phyloP scores from a whole-genome alignment of 1,139 yeast species.

The Kodamaea alishanica region DNA sequence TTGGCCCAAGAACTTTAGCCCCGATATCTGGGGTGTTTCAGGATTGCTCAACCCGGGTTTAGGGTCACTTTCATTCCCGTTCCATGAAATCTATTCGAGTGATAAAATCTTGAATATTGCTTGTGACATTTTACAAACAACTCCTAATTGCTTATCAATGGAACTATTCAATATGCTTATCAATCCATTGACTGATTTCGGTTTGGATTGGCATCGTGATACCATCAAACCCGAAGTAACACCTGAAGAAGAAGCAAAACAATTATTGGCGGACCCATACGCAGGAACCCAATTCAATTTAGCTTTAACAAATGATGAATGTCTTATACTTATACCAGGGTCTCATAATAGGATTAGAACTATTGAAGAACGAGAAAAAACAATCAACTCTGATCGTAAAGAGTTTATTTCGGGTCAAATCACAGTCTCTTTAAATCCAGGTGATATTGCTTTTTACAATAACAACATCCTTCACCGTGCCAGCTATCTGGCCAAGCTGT shows the following conservation, averaged over 20 bases:
- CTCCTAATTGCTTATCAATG: constrained; percentile 39
- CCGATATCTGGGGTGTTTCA: constrained; percentile 56
- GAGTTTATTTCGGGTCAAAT: constrained; percentile 41
- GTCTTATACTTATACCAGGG: constrained; percentile 51
- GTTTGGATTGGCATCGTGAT: constrained; percentile 57
- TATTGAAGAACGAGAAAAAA: constrained; percentile 43
- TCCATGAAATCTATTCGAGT: constrained; percentile 45
- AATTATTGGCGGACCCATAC: constrained; percentile 37
- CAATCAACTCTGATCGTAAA: constrained; percentile 33
- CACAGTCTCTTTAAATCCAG: constrained; percentile 46
- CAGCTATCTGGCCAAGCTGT: constrained; percentile 36
- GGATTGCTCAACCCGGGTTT: constrained; percentile 52
- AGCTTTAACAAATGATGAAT: constrained; percentile 48
- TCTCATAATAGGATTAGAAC: constrained; percentile 50
- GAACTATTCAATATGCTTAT: constrained; percentile 56
- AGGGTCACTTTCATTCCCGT: constrained; percentile 34
- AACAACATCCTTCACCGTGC: constrained; percentile 54
- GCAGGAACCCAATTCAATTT: constrained; percentile 56
- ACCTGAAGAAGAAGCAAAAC: constrained; percentile 44
- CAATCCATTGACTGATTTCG: constrained; percentile 54
- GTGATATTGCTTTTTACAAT: constrained; percentile 54
- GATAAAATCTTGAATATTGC: constrained; percentile 42
- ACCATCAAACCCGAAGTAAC: constrained; percentile 49
- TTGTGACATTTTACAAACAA: constrained; percentile 44
- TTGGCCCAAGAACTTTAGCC: constrained; percentile 53